phyloP scores from a whole-genome alignment of 768 basidiomycete species.

The Nevesoporus exiguus region DNA sequence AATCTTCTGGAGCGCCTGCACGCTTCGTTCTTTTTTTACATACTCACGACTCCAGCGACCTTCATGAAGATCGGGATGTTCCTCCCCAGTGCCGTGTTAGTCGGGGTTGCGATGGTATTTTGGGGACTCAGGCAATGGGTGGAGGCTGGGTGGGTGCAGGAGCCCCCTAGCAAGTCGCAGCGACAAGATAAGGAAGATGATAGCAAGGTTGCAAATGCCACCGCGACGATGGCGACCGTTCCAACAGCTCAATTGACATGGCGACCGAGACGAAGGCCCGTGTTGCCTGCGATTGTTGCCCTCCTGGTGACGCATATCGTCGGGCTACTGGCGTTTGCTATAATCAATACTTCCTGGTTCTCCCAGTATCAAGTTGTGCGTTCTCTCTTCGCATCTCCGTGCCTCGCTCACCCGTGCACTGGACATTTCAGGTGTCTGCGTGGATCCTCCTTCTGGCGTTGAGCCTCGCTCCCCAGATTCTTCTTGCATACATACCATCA shows the following conservation, averaged over 20 bases:
- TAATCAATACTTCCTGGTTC: constrained; percentile 46
- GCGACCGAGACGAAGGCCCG: constrained; percentile 44
- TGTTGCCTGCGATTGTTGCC: constrained; percentile 50
- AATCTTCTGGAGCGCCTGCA: constrained; percentile 95
- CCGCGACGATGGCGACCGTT: background rate
- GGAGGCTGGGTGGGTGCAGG: constrained; percentile 53
- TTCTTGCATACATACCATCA: constrained; percentile 29
- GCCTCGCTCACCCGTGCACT: constrained; percentile 16
- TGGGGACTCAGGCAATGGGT: constrained; percentile 76
- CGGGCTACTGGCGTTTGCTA: constrained; percentile 50
- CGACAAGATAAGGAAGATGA: constrained; percentile 3
- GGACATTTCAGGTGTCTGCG: constrained; percentile 28
- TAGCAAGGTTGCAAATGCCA: constrained; percentile 8
- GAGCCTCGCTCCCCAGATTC: constrained; percentile 31
- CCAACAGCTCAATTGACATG: constrained; percentile 1
- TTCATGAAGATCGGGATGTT: constrained; percentile 92
- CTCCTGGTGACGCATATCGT: constrained; percentile 54
- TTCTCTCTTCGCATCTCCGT: background rate
- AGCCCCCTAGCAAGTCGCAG: background rate
- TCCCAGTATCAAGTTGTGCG: constrained; percentile 41
- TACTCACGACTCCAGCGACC: constrained; percentile 48
- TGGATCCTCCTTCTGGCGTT: constrained; percentile 29
- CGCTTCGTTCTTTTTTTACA: constrained; percentile 97
- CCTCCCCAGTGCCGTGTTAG: constrained; percentile 80
- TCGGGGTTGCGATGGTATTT: constrained; percentile 84